A percentile compares a stretch with the other conserved stretches of the same genome.
Conservation (phyloP, 2,329 filamentous ascomycete species). For the Xylaria sp. region DNA sequence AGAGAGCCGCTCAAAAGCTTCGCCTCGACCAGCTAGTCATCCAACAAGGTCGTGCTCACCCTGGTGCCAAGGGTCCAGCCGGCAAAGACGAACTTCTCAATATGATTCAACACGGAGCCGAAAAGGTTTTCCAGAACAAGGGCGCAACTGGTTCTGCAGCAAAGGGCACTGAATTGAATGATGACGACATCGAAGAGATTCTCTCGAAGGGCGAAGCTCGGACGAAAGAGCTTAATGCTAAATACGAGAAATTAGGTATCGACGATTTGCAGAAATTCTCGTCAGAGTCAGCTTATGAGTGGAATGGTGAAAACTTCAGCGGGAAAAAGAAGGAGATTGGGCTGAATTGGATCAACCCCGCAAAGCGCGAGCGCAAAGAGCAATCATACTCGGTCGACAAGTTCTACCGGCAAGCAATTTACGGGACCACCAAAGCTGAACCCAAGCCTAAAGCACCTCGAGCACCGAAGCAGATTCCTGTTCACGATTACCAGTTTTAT, state of each 20-base stretch:
- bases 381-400: slow-evolving; percentile 99
- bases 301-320: slow-evolving; percentile 97
- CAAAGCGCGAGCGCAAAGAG: slow-evolving; percentile 98
- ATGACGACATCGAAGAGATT: slow-evolving; percentile 92
- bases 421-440: slow-evolving; percentile 78
- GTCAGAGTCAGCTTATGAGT: slow-evolving; percentile 97
- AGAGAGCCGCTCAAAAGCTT: slow-evolving; percentile 95
- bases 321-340: slow-evolving; percentile 92
- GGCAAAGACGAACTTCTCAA: slow-evolving; percentile 95
- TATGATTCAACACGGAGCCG: slow-evolving; percentile 99
- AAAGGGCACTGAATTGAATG: slow-evolving; percentile 73
- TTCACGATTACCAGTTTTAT: slow-evolving; percentile 99
- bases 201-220: slow-evolving; percentile 86
- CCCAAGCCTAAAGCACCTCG: slow-evolving; percentile 95
- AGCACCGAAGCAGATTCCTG: slow-evolving; percentile 88
- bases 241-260: slow-evolving; percentile 96
- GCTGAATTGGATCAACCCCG: slow-evolving; percentile 96
- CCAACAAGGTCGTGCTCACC: slow-evolving; percentile 94
- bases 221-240: slow-evolving; percentile 89
- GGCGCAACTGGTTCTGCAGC: slow-evolving; percentile 71
- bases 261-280: slow-evolving; percentile 98
- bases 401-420: slow-evolving; percentile 93
- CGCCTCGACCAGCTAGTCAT: slow-evolving; percentile 97
- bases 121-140: slow-evolving; percentile 86
- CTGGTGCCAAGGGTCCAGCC: slow-evolving; percentile 87